Base-by-base conservation (phyloP, 192 early-diverging fungal species). In the Mortierella claussenii region DNA sequence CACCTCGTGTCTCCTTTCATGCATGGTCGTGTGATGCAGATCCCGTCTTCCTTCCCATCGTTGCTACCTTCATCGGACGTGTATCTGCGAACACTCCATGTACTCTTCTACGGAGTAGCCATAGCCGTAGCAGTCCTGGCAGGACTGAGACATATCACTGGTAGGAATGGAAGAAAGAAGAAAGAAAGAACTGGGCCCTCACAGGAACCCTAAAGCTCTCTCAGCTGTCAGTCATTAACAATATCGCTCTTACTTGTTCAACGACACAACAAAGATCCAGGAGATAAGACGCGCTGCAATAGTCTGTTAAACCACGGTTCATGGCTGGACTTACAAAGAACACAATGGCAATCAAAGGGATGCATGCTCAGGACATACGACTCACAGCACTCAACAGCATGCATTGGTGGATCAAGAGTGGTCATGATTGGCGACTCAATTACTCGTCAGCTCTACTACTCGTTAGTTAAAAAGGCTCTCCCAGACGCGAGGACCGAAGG, bases 401-500 rank as follows among this genome's bases (percentile, higher is more conserved):
- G 92, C 56, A 51, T 91, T 2, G 68, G 37, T 15, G 60, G 78
- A 31, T 64, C 80, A 6, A 78, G 82, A 13, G 68, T 85, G 18
- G 70, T 90, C 21, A 89, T 88, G 66, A 80, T 90, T 51, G 91
- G 93, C 28, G 91, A 94, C 74, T 93, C 91, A 0, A 78, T 87
- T 1, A 80, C 85, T 30, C 85, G 93, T 15, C 75, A 83, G 46
- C 83, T 88, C 37, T 92, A 87, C 59, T 80, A 85, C 36, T 80
- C 89, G 1, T 43, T 89, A 26, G 82, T 79, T 15, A 64, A 78
- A n/a, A 60, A 82, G 24, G 67, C 90, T 20, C 60, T 86, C 2
- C 66, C 81, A 0, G 55, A 78, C 0, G 54, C 80, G 4, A 60
- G 55, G 31, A 74, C 61, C 2, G 55, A 59, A 5, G 75, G 70